phyloP scores from a whole-genome alignment of 2,329 filamentous ascomycete genomes.

The Colletotrichum incanum region DNA sequence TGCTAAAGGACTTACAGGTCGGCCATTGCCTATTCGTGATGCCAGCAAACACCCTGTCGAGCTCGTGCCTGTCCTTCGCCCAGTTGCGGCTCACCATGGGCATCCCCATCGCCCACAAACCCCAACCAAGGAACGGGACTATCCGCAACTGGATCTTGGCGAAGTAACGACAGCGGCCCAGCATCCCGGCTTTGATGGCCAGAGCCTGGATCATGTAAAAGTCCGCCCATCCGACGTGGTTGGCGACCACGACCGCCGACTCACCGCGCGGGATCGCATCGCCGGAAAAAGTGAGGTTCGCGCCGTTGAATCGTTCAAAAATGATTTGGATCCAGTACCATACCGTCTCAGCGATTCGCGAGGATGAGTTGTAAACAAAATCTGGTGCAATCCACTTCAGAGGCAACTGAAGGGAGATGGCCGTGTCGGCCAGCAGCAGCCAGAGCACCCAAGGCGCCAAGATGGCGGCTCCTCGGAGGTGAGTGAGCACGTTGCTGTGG shows the following conservation, averaged over 20 bases:
- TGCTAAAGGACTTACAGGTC: conserved; percentile 64
- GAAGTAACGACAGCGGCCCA: conserved; percentile 74
- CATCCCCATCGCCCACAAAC: conserved; percentile 76
- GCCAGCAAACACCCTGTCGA: conserved; percentile 70
- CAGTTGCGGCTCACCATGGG: conserved; percentile 74
- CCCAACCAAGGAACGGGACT: conserved; percentile 76
- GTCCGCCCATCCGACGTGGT: conserved; percentile 75
- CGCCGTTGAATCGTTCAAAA: conserved; percentile 69
- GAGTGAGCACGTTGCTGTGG: conserved; percentile 49
- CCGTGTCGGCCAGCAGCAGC: conserved; percentile 66
- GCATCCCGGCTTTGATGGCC: conserved; percentile 69
- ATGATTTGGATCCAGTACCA: conserved; percentile 73
- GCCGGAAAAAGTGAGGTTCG: conserved; percentile 67
- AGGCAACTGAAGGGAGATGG: conserved; percentile 65
- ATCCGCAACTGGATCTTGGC: conserved; percentile 72
- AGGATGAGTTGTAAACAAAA: conserved; percentile 69
- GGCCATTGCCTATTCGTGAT: conserved; percentile 68
- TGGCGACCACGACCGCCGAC: conserved; percentile 72
- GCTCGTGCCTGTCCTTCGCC: conserved; percentile 69
- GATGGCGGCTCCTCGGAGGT: conserved; percentile 61
- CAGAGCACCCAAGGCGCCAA: conserved; percentile 68
- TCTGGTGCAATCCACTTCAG: conserved; percentile 64
- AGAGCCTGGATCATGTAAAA: conserved; percentile 76
- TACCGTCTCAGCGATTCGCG: conserved; percentile 66
- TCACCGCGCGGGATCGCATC: conserved; percentile 67